Evolutionary conservation across 768 basidiomycete genomes (phyloP), one percentile per base, ranked within the genome.

Genomic region (Leccinellum albellum): DNA sequence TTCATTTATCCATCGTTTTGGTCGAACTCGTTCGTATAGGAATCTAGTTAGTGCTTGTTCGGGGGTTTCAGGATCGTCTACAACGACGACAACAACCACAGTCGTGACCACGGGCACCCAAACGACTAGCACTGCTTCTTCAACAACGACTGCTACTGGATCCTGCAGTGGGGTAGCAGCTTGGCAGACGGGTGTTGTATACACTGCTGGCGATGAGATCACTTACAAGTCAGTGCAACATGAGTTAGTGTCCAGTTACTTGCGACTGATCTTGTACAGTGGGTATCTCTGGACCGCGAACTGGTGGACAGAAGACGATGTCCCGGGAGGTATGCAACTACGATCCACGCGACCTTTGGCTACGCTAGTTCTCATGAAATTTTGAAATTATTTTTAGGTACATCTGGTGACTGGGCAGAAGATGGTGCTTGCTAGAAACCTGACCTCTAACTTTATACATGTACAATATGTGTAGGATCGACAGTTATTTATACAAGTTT

Each of bases 281-380:
- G 61, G 55, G 8, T 20, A 76, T 57, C 67, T 76, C 44, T 80
- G 76, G 76, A 79, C 77, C 13, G 83, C 85, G 3, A 77, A 82
- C 54, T 86, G 82, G 80, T 86, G 86, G 84, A 80, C 83, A 17
- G 71, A 87, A 66, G 76, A 74, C 44, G 79, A 84, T 63, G 75
- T 66, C 42, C 85, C 85, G 9, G 69, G 75, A 59, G 73, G 76
- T 75, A 61, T 46, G 69, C 47, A 37, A 23, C 24, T 15, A 35
- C 9, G 12, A 45, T 31, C 33, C 28, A n/a, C n/a, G n/a, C n/a
- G n/a, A n/a, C n/a, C n/a, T 24, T 42, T 28, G 13, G 14, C 10
- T 28, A 32, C 20, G 4, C n/a, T 42, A 3, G 20, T 33, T n/a
- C 35, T 46, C 45, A 59, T 40, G 10, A 29, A 14, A 17, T 15